Base-by-base conservation (phyloP, 2,329 filamentous ascomycete genomes). In the Cytospora leucostoma region DNA sequence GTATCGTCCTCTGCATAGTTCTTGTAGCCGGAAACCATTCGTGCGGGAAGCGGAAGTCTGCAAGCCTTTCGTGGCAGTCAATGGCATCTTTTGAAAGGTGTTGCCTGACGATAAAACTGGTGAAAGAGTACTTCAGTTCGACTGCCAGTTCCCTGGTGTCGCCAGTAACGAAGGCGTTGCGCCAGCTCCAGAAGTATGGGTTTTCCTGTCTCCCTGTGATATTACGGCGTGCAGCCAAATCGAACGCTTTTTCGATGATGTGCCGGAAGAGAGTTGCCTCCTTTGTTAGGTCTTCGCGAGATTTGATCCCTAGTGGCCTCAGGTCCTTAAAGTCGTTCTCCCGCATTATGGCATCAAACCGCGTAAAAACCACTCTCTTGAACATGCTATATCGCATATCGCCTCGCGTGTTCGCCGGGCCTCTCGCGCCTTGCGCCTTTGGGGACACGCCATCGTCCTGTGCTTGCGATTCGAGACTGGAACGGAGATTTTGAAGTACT, bases 11-110 rank as follows among this genome's bases (percentile, higher is more conserved):
- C 71, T 93, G 91, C 70, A 95, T 81, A 53, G 86, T 82, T 64
- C 96, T 85, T 1, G 95, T 95, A 4, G 85, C 87, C 0, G 94
- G 92, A 72, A 89, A 98, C 94, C 94, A 98, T 74, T 99, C 95
- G 60, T 88, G 84, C 0, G 95, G 95, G 74, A 88, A 93, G n/a
- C 93, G 86, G 68, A 97, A 79, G 76, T 97, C 92, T n/a, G 92
- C 85, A 15, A 96, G 76, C 21, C 82, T 81, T 69, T 80, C 78
- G 69, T 93, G 90, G 35, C 83, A 83, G 52, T 81, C 76, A 35
- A 84, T 77, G 56, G 88, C 77, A 4, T 78, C 80, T 21, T 79
- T 75, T 1, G 87, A 84, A 71, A 89, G 86, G 33, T 78, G 79
- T 2, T 79, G 73, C 13, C 84, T 82, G 63, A 87, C 78, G 21